A percentile compares a stretch with the other conserved stretches of the same genome.
Evolutionary conservation across 2,329 filamentous ascomycete genomes (phyloP).

Genomic region (Trichophyton rubrum): DNA sequence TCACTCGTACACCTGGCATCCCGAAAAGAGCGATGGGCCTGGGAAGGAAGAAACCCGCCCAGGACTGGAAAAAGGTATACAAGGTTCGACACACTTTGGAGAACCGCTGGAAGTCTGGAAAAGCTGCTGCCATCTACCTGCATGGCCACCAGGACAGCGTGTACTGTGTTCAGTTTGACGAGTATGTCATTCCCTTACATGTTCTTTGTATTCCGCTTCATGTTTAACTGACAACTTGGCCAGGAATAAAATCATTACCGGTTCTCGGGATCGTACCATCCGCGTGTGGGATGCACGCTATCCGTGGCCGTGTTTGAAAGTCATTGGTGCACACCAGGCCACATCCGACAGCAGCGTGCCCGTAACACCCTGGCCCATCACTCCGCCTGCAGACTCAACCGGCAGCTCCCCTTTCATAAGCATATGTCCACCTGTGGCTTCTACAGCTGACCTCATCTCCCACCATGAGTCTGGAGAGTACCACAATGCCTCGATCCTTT

Average conservation of each 20-base stretch:
- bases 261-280: slow-evolving; percentile 88
- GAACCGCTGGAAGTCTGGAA: slow-evolving; percentile 64
- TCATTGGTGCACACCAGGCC: slow-evolving; percentile 61
- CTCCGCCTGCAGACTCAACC: slow-evolving; percentile 30
- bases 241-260: slow-evolving; percentile 88
- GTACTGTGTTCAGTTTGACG: slow-evolving; percentile 96
- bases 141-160: slow-evolving; percentile 92
- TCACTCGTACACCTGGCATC: background rate
- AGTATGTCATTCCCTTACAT: slow-evolving; percentile 44
- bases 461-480: slow-evolving; percentile 37
- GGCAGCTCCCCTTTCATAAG: slow-evolving; percentile 34
- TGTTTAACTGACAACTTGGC: slow-evolving; percentile 23
- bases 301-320: slow-evolving; percentile 61
- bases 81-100: slow-evolving; percentile 63
- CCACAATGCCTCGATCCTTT: slow-evolving; percentile 87
- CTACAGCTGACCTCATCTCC: slow-evolving; percentile 41
- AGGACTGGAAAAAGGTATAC: slow-evolving; percentile 81
- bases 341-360: slow-evolving; percentile 21
- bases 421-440: slow-evolving; percentile 40
- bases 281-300: slow-evolving; percentile 92
- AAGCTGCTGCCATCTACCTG: slow-evolving; percentile 72
- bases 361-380: slow-evolving; percentile 41
- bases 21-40: slow-evolving; percentile 30
- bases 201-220: too few species aligned
- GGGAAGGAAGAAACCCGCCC: slow-evolving; percentile 45